Percentiles rank a stretch among this genome's conserved stretches.
These are phyloP conservation scores for Zymoseptoria pseudotritici DNA, from an alignment of 2,329 filamentous ascomycete species.

Conservation along the genomic window DNA sequence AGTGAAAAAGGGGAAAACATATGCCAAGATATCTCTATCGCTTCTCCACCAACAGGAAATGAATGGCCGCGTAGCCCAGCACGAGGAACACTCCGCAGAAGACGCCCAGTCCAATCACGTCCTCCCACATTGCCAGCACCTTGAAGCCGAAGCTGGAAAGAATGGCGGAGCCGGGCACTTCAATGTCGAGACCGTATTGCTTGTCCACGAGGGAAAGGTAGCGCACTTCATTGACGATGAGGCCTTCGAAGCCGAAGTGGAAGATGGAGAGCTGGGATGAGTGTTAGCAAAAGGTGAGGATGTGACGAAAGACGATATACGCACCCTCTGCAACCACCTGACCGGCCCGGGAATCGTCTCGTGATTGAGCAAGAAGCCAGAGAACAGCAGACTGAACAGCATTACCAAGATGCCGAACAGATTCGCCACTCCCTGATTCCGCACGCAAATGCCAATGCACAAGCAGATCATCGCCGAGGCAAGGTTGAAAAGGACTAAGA, in stretches of 20 bases:
- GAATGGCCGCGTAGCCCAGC: conserved; percentile 86
- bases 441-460: conserved; percentile 93
- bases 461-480: conserved; percentile 89
- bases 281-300: conserved; percentile 21
- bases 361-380: conserved; percentile 87
- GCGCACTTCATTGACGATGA: conserved; percentile 95
- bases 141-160: conserved; percentile 92
- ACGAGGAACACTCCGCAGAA: conserved; percentile 80
- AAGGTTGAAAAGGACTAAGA: conserved; percentile 91
- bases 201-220: conserved; percentile 84
- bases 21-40: conserved; percentile 45
- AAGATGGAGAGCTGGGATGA: conserved; percentile 72
- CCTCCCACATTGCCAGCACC: conserved; percentile 75
- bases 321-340: conserved; percentile 77
- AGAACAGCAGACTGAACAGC: conserved; percentile 93
- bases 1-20: background rate
- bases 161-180: conserved; percentile 89
- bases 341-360: conserved; percentile 81
- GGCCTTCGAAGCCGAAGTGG: conserved; percentile 92
- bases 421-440: conserved; percentile 84
- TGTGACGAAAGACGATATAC: conserved; percentile 23
- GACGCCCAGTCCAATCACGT: conserved; percentile 71
- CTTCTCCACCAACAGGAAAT: conserved; percentile 85
- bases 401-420: conserved; percentile 91
- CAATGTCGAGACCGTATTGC: conserved; percentile 94